Evolutionary conservation across 2,329 filamentous ascomycete species (phyloP), one percentile per base, ranked within the genome.

Genomic region (Podosphaera aphanis): DNA sequence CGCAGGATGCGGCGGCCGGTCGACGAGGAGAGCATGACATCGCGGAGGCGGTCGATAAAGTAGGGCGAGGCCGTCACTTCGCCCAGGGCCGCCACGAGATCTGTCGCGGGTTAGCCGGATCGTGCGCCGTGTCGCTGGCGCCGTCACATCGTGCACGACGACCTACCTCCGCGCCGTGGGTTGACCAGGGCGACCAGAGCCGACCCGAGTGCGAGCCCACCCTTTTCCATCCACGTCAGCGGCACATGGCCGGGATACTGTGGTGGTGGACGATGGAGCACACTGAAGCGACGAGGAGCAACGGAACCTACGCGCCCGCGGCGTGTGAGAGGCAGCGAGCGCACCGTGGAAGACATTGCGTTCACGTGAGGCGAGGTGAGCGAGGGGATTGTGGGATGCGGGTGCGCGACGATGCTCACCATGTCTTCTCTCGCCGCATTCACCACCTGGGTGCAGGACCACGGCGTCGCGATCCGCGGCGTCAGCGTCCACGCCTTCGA

Each of bases 51-150:
- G 63, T 83, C 75, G 62, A 94, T 86, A 66, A 95, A 94, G 70
- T 85, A 93, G 11, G 90, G 90, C 8, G 86, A 84, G 19, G 86
- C 84, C 2, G 90, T 95, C 23, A 86, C 78, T 68, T 98, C 90
- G 58, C 86, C 88, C n/a, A 93, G 74, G 29, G 84, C 74, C 29
- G 90, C 90, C 55, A 98, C 92, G 53, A 98, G 76, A 65, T 98
- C 90, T 83, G 56, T 33, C 15, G 1, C 10, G 3, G 29, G 29
- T 33, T 33, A 33, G 29, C 29, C 29, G 11, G 25, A 29, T 29
- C 5, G 5, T 11, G 5, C 25, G 15, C 8, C 29, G 29, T 7
- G 29, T 11, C 29, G 15, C 5, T n/a, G 5, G 29, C 29, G 15
- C 10, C 11, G 15, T 13, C 8, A 11, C 13, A 4, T 4, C 29